Percentiles rank a stretch among this genome's conserved stretches.
Conservation (phyloP, 2,329 filamentous ascomycete genomes). For the Chaetomium sp. region DNA sequence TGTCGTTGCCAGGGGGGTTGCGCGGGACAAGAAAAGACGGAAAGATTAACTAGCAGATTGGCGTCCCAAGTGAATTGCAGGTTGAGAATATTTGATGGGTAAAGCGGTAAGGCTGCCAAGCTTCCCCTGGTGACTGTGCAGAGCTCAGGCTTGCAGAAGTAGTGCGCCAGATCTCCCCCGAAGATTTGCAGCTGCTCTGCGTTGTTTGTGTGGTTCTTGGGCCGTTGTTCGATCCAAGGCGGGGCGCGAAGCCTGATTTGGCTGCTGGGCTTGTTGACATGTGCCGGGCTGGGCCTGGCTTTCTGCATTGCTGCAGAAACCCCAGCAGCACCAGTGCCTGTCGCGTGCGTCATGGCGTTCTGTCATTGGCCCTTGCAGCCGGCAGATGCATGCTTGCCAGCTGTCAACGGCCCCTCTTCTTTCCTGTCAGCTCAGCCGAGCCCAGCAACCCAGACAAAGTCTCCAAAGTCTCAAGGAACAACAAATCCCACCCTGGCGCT, state of each 20-base stretch:
- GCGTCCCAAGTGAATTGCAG: not conserved
- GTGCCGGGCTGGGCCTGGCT: constrained; percentile 20
- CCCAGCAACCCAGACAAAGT: not conserved
- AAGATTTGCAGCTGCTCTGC: not conserved
- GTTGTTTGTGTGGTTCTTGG: constrained; percentile 17
- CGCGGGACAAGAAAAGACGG: not conserved
- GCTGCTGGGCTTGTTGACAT: constrained; percentile 32
- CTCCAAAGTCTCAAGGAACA: constrained; percentile 12
- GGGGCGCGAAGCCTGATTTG: constrained; percentile 24
- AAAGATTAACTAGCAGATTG: not conserved
- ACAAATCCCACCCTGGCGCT: constrained; percentile 10
- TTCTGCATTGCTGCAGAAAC: constrained; percentile 35
- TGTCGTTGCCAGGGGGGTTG: constrained; percentile 14
- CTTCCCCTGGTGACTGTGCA: not conserved
- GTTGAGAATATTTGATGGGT: not conserved
- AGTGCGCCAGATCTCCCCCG: not conserved
- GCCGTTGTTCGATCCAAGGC: constrained; percentile 9
- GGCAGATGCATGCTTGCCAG: constrained; percentile 25
- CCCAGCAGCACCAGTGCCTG: not conserved
- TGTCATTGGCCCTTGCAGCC: constrained; percentile 16
- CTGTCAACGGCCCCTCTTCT: constrained; percentile 17
- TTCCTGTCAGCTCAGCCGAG: constrained; percentile 10
- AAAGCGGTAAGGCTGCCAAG: not conserved
- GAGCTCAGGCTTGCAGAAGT: not conserved
- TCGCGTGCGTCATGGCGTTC: constrained; percentile 32